These are phyloP conservation scores for Aspergillus nanangensis DNA, from an alignment of 495 filamentous ascomycete species.

Conservation along the genomic window DNA sequence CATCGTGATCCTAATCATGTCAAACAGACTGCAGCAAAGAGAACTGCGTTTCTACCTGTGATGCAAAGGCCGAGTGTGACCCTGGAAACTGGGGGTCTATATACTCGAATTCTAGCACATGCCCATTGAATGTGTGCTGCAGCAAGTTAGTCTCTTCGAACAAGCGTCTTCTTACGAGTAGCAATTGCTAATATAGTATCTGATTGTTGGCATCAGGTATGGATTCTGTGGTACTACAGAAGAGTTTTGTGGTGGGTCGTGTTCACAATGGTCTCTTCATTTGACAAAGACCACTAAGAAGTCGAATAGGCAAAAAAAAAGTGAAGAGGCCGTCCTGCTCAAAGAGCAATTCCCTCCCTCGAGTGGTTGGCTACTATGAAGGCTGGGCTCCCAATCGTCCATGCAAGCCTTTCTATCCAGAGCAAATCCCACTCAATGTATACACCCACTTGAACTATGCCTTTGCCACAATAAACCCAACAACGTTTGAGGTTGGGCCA, in stretches of 20 bases:
- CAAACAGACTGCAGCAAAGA: slow-evolving; percentile 7
- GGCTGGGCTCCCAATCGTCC: slow-evolving; percentile 7
- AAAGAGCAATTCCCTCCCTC: neutral
- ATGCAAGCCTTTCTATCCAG: slow-evolving; percentile 14
- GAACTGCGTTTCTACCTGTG: slow-evolving; percentile 20
- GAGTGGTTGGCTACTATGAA: slow-evolving; percentile 24
- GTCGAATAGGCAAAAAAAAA: neutral
- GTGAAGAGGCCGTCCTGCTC: slow-evolving; percentile 2
- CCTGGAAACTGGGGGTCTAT: slow-evolving; percentile 15
- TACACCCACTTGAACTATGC: slow-evolving; percentile 45
- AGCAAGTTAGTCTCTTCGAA: slow-evolving; percentile 8
- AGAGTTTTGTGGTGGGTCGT: slow-evolving; percentile 18
- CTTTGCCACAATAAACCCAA: slow-evolving; percentile 37
- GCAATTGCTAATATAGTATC: neutral
- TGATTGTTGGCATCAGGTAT: slow-evolving; percentile 2
- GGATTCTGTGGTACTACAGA: slow-evolving; percentile 29
- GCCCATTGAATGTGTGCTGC: slow-evolving; percentile 36
- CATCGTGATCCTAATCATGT: neutral
- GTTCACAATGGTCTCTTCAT: neutral
- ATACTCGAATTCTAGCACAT: slow-evolving; percentile 9
- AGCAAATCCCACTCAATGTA: slow-evolving; percentile 8
- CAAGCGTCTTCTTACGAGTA: no score
- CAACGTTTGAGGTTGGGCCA: slow-evolving; percentile 24
- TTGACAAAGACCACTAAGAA: neutral
- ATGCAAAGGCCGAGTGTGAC: slow-evolving; percentile 22